A percentile compares a stretch with the other conserved stretches of the same genome.
Evolutionary conservation across 805 yeast genomes (phyloP).

Genomic region (Metschnikowia colocasiae): DNA sequence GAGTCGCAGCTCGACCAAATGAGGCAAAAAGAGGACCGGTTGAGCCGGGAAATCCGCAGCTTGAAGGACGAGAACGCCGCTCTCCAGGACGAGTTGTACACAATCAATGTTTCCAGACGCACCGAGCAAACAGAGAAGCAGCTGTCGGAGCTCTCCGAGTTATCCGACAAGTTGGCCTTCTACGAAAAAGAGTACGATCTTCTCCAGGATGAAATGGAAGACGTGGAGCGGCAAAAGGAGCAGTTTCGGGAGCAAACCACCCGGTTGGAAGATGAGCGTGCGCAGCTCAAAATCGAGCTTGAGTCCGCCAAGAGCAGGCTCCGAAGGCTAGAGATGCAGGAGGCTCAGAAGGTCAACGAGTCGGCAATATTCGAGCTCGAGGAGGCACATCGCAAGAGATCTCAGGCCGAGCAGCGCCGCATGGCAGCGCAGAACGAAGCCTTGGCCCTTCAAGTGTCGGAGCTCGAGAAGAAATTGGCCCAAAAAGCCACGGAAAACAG

Average conservation of each 20-base stretch:
- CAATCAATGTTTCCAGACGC: conserved; percentile 16
- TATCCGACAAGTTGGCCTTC: conserved; percentile 24
- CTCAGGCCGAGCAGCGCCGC: conserved; percentile 23
- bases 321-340: conserved; percentile 14
- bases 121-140: background rate
- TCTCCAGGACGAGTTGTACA: conserved; percentile 24
- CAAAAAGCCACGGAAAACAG: conserved; percentile 9
- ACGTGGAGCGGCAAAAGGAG: conserved; percentile 24
- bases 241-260: conserved; percentile 15
- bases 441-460: conserved; percentile 34
- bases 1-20: conserved; percentile 25
- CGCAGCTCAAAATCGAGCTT: conserved; percentile 27
- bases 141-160: conserved; percentile 17
- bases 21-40: conserved; percentile 19
- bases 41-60: conserved; percentile 18
- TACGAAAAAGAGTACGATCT: conserved; percentile 29
- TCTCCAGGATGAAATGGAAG: conserved; percentile 23
- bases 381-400: conserved; percentile 19
- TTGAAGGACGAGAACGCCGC: conserved; percentile 28
- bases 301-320: conserved; percentile 21
- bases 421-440: conserved; percentile 29
- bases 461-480: conserved; percentile 31
- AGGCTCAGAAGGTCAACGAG: conserved; percentile 18
- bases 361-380: conserved; percentile 23
- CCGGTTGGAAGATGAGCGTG: conserved; percentile 18